Evolutionary conservation across 2,329 filamentous ascomycete genomes (phyloP).

Genomic region (Penicillium sp.): DNA sequence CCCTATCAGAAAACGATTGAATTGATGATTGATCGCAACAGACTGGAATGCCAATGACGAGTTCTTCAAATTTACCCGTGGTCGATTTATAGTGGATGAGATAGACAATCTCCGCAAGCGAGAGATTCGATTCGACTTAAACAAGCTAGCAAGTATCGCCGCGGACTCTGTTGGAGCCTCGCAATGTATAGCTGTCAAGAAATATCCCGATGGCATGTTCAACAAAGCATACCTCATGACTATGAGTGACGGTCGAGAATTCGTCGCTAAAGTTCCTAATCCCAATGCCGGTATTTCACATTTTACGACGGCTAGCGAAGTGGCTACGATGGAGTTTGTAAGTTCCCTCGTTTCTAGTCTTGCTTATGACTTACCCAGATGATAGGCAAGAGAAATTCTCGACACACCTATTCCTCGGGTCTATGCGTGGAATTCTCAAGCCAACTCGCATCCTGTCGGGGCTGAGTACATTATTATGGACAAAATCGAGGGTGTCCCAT

Average conservation of each 20-base stretch:
- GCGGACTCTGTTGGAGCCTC: slow-evolving; percentile 19
- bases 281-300: slow-evolving; percentile 21
- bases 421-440: slow-evolving; percentile 20
- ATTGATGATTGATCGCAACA: slow-evolving; percentile 15
- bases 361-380: background rate
- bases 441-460: slow-evolving; percentile 16
- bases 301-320: slow-evolving; percentile 31
- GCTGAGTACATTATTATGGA: slow-evolving; percentile 24
- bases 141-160: slow-evolving; percentile 16
- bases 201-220: slow-evolving; percentile 26
- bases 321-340: slow-evolving; percentile 29
- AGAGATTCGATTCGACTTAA: slow-evolving; percentile 22
- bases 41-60: slow-evolving; percentile 26
- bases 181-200: slow-evolving; percentile 16
- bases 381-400: slow-evolving; percentile 23
- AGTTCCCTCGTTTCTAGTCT: background rate
- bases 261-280: slow-evolving; percentile 33
- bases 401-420: slow-evolving; percentile 19
- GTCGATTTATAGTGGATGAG: slow-evolving; percentile 27
- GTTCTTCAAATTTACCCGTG: slow-evolving; percentile 29
- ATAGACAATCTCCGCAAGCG: slow-evolving; percentile 19
- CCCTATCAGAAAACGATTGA: slow-evolving; percentile 5
- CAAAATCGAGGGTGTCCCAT: slow-evolving; percentile 18
- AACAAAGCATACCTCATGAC: slow-evolving; percentile 24
- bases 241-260: slow-evolving; percentile 28